phyloP scores from a whole-genome alignment of 2,329 filamentous ascomycete species.

The Simplicillium aogashimaense region DNA sequence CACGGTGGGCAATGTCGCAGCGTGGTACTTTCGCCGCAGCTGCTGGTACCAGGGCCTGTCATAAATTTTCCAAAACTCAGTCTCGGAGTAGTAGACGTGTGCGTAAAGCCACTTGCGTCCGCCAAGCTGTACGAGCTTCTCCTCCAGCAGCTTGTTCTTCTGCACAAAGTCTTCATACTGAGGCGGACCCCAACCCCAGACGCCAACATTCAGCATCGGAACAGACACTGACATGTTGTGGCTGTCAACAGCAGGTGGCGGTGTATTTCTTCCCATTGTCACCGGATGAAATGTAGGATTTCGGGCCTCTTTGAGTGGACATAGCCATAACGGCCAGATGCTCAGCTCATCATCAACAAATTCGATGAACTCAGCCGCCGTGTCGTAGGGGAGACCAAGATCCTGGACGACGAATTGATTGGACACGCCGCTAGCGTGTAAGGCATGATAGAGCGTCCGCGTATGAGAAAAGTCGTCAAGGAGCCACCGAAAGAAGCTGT shows the following conservation, averaged over 20 bases:
- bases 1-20: conserved; percentile 52
- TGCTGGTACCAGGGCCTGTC: conserved; percentile 48
- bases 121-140: conserved; percentile 55
- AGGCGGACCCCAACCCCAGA: conserved; percentile 69
- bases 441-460: conserved; percentile 62
- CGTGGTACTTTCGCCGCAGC: conserved; percentile 53
- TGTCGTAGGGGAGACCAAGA: conserved; percentile 45
- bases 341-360: conserved; percentile 38
- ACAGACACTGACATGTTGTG: conserved; percentile 10
- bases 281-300: conserved; percentile 48
- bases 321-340: conserved; percentile 54
- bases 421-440: conserved; percentile 57
- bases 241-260: conserved; percentile 4
- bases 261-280: conserved; percentile 24
- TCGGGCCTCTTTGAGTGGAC: conserved; percentile 38
- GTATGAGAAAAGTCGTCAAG: conserved; percentile 67
- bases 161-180: conserved; percentile 49
- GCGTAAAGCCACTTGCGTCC: conserved; percentile 86
- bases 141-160: conserved; percentile 63
- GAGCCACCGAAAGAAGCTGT: conserved; percentile 53
- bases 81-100: conserved; percentile 70
- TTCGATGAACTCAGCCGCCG: conserved; percentile 41
- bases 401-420: conserved; percentile 61
- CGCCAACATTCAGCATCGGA: conserved; percentile 53
- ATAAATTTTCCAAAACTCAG: conserved; percentile 60